These are phyloP conservation scores for Nicotiana paniculata DNA, from an alignment of 257 asterid species.

Conservation along the genomic window DNA sequence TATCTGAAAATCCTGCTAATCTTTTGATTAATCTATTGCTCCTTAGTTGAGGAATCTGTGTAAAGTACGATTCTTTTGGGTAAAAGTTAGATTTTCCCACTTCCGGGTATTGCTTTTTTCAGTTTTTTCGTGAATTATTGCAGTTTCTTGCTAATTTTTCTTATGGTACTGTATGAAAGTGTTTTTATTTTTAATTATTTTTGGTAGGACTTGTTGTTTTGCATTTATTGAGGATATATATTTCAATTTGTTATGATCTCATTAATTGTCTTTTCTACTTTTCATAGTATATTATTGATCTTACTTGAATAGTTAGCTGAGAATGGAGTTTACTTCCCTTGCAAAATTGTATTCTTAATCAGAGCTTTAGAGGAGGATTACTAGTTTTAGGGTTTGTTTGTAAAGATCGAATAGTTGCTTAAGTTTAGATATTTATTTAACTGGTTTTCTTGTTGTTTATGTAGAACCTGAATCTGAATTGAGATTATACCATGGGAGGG, in stretches of 20 bases:
- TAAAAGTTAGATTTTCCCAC: neutral
- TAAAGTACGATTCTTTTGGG: neutral
- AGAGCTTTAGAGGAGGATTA: neutral
- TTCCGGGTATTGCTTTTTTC: neutral
- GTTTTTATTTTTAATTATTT: neutral
- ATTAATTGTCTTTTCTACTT: neutral
- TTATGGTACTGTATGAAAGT: neutral
- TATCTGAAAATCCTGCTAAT: neutral
- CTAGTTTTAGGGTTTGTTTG: neutral
- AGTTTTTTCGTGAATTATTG: neutral
- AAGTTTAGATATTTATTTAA: neutral
- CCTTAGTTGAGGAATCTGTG: neutral
- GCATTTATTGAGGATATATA: neutral
- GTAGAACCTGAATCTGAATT: constrained; percentile 14
- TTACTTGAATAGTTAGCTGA: neutral
- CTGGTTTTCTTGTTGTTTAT: neutral
- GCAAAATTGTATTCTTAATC: no score
- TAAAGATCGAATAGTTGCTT: neutral
- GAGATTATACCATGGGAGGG: constrained; percentile 57
- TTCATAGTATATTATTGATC: no score
- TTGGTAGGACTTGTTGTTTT: neutral
- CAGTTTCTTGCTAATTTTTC: neutral
- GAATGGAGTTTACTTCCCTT: neutral
- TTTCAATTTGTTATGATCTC: neutral
- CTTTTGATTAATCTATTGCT: neutral